Base-by-base conservation (phyloP, 78 protist genomes). In the Dictyostelium purpureum region DNA sequence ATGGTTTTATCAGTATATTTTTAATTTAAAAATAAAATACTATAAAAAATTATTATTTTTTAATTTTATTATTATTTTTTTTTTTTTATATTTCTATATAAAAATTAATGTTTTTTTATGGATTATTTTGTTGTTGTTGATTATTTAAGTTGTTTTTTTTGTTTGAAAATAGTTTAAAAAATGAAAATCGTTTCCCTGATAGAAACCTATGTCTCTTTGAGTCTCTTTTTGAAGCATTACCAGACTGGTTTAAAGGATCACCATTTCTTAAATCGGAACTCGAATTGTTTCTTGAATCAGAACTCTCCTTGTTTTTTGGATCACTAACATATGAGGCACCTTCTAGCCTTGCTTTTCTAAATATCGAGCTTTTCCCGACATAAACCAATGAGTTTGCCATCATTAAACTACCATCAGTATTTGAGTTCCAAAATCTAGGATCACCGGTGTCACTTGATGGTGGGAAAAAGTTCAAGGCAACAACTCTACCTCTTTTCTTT, bases 391-490 rank as follows among this genome's bases (percentile, higher is more conserved):
- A 59, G 45, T 85, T 85, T 24, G 63, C 80, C 80, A 85, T 85
- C 35, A 85, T 35, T 6, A 59, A 18, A 33, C 49, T 26, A n/a
- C 92, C 92, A 43, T 73, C 92, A 0, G 92, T 73, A 12, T 35
- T 45, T 45, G 92, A 85, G 7, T 79, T 51, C 92, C 92, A 85
- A 45, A 85, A 85, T 74, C 92, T 70, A 18, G 77, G 74, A 38
- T 85, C 92, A 33, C 92, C 92, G 59, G 92, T 85, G 31, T 85
- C 92, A 9, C 74, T 54, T 21, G 74, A 52, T n/a, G 92, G 92
- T 42, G 92, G 92, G 92, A 85, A 85, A 47, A 85, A 85, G 82
- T 85, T 85, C 0, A 85, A 76, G 0, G 92, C 92, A 0, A 85
- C 92, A 14, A 85, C 82, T 33, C 69, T 70, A 52, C 92, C 92